Base-by-base conservation (phyloP, 768 basidiomycete genomes). In the Psilocybe tampanensis region DNA sequence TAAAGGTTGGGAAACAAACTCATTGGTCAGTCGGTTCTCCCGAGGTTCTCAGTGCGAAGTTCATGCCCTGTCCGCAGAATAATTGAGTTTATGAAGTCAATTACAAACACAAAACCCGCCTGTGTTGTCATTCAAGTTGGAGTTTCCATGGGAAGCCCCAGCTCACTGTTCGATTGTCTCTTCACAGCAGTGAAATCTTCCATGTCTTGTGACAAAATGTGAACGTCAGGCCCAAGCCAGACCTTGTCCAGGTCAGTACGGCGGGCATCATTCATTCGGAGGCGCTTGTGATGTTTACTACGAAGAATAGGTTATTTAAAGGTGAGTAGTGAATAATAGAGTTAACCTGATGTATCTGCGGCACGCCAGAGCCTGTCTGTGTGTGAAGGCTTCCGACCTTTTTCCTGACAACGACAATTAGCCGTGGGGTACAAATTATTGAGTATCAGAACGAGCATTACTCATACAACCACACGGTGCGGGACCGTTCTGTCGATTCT, bases 381-480 rank as follows among this genome's bases (percentile, higher is more conserved):
- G 18, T 17, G 17, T 13, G 19, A n/a, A 18, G 19, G 41, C 12
- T n/a, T 29, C 61, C 61, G 61, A 62, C 2, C 19, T 59, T 62
- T 59, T 43, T 54, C 61, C 61, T 45, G n/a, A 26, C 18, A 24
- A 59, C 61, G 61, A 59, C 48, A 50, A 56, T 59, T 62, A 59
- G 22, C 61, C 61, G 61, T 54, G 34, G 43, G 12, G 33, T 29
- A 34, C 36, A 39, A 22, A 24, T 5, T 9, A 22, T 12, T 47
- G 44, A 15, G 47, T 29, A 29, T 2, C 3, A 48, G 42, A 44
- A 29, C 42, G 42, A 32, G 23, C 15, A 29, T 29, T 17, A 33
- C 47, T 6, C 13, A 48, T 45, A 23, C 22, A 26, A 11, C 44
- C 44, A 45, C 44, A 15, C 15, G 11, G 4, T 23, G 21, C 29